phyloP scores from a whole-genome alignment of 352 stramenopile species.

The Pythium rhizo-oryzae region DNA sequence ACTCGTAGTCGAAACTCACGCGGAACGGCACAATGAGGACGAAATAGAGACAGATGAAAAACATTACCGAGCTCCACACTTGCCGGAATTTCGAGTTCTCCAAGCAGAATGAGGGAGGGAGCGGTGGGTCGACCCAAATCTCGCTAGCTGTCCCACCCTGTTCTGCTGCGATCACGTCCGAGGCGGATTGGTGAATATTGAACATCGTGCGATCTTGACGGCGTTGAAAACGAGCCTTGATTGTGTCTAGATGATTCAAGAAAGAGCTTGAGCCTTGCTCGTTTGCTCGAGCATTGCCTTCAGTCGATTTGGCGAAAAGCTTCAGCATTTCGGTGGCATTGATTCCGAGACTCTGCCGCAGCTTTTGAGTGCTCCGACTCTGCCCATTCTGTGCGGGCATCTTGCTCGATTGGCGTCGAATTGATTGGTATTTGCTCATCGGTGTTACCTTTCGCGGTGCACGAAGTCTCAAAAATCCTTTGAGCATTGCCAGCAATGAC shows the following conservation, averaged over 20 bases:
- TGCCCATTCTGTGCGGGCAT: too few species aligned
- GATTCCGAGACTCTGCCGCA: conserved; percentile 19
- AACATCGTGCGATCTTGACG: conserved; percentile 14
- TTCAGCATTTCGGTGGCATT: neutral
- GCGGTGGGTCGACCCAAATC: conserved; percentile 35
- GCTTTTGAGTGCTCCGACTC: conserved; percentile 1
- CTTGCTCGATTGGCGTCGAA: neutral
- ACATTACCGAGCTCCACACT: conserved; percentile 37
- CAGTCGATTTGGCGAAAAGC: too few species aligned
- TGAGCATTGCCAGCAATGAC: too few species aligned
- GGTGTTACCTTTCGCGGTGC: conserved; percentile 20
- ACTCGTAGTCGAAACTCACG: conserved; percentile 35
- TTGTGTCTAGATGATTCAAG: conserved; percentile 34
- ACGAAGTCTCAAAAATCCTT: too few species aligned
- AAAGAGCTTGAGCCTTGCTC: conserved; percentile 5
- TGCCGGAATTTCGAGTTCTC: conserved; percentile 34
- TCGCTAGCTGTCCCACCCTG: conserved; percentile 13
- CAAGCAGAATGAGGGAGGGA: conserved; percentile 30
- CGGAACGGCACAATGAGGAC: conserved; percentile 39
- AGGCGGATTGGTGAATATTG: conserved; percentile 20
- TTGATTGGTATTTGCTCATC: conserved; percentile 1
- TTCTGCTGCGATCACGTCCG: neutral
- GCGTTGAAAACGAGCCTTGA: conserved; percentile 19
- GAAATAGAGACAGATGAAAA: conserved; percentile 38
- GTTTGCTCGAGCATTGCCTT: too few species aligned